Percentiles rank a stretch among this genome's conserved stretches.
These are phyloP conservation scores for Sutorius eximius DNA, from an alignment of 1,284 basidiomycete genomes.

Conservation along the genomic window DNA sequence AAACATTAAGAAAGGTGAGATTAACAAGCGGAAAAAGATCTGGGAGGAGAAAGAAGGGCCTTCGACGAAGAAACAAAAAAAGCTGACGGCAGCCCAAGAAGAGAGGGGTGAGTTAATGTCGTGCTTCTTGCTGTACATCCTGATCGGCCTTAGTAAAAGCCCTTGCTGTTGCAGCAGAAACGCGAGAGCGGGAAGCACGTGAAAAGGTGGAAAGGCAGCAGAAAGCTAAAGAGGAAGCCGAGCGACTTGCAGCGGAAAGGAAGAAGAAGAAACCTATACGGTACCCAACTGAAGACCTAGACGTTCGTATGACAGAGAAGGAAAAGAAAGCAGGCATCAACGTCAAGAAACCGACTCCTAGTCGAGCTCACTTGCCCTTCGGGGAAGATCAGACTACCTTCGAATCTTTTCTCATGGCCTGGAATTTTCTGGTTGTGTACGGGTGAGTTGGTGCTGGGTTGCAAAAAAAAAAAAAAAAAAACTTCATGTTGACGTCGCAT, in stretches of 20 bases:
- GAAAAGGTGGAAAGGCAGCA: constrained; percentile 67
- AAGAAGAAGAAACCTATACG: constrained; percentile 90
- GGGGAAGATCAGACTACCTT: constrained; percentile 70
- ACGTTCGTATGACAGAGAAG: constrained; percentile 72
- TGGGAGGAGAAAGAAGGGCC: constrained; percentile 84
- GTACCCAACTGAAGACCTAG: constrained; percentile 81
- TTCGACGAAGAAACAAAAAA: constrained; percentile 78
- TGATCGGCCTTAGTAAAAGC: constrained; percentile 35
- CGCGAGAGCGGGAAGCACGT: constrained; percentile 64
- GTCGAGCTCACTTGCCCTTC: constrained; percentile 68
- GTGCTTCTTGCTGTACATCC: constrained; percentile 7
- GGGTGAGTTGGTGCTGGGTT: constrained; percentile 56
- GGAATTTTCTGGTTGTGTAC: constrained; percentile 92
- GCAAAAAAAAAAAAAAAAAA: constrained; percentile 1
- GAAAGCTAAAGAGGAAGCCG: constrained; percentile 68
- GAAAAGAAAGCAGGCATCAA: constrained; percentile 77
- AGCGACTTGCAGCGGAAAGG: constrained; percentile 68
- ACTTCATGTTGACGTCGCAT: constrained; percentile 1
- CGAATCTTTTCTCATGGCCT: constrained; percentile 84
- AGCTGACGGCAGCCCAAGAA: constrained; percentile 66
- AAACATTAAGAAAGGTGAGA: constrained; percentile 80
- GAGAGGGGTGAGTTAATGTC: constrained; percentile 56
- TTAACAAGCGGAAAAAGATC: constrained; percentile 85
- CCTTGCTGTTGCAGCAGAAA: constrained; percentile 47
- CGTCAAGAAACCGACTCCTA: constrained; percentile 68